Conservation (phyloP, 192 early-diverging fungal species). For the Gaertneriomyces sp. region DNA sequence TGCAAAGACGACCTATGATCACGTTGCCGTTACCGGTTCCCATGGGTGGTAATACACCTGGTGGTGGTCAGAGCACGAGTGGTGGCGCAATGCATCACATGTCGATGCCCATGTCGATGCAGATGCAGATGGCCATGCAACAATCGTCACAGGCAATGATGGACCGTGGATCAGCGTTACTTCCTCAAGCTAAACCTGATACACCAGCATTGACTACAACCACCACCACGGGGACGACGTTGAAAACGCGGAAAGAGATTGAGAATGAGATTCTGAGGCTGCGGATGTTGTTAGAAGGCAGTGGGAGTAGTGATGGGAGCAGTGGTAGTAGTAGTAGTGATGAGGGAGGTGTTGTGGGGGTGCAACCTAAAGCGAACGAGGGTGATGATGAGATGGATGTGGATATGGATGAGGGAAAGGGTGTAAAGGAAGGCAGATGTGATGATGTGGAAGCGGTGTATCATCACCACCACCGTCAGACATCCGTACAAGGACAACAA, state of each 20-base stretch:
- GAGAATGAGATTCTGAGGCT: not conserved
- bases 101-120: not conserved
- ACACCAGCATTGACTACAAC: not conserved
- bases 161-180: not conserved
- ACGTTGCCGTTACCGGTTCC: not conserved
- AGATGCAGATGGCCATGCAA: not conserved
- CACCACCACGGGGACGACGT: not conserved
- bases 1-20: not conserved
- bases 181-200: not conserved
- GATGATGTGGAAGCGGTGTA: no score
- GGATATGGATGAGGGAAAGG: no score
- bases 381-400: no score
- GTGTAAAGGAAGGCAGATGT: no score
- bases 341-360: no score
- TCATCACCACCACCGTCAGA: no score
- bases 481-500: no score
- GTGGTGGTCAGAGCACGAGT: not conserved
- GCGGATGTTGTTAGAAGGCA: not conserved
- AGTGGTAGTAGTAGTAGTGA: no score
- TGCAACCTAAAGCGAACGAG: no score
- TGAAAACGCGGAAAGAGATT: not conserved
- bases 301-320: no score
- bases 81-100: no score
- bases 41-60: not conserved
- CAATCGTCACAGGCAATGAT: not conserved